Evolutionary conservation across 345 rosid genomes (phyloP).

Genomic region (Draba incana): DNA sequence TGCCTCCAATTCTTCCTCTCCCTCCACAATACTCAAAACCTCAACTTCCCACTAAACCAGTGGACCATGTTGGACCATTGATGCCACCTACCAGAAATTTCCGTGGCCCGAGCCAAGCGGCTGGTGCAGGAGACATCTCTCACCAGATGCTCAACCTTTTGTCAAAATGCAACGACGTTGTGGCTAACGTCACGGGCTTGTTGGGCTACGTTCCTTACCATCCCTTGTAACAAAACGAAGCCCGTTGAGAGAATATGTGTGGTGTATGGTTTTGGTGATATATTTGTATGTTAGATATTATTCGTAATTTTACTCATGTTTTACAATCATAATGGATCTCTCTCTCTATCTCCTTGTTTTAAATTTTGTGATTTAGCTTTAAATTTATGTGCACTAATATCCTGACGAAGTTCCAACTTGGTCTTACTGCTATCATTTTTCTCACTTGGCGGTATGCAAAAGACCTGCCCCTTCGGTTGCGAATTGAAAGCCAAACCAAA

Average conservation of each 20-base stretch:
- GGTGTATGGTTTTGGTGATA: slow-evolving; percentile 33
- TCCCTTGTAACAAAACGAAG: slow-evolving; percentile 61
- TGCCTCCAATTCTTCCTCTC: slow-evolving; percentile 58
- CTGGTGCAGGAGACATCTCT: slow-evolving; percentile 62
- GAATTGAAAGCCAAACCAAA: too few species aligned
- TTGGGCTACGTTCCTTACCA: slow-evolving; percentile 95
- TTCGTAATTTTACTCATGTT: slow-evolving; percentile 19
- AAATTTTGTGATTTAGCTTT: background rate
- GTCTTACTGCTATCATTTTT: background rate
- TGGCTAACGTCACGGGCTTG: slow-evolving; percentile 64
- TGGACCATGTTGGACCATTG: slow-evolving; percentile 45
- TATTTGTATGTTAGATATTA: slow-evolving; percentile 28
- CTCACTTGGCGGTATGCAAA: background rate
- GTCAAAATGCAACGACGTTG: slow-evolving; percentile 96
- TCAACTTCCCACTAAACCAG: slow-evolving; percentile 16
- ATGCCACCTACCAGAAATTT: slow-evolving; percentile 28
- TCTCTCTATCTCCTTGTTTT: background rate
- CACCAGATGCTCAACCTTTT: slow-evolving; percentile 96
- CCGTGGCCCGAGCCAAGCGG: slow-evolving; percentile 33
- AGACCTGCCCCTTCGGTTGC: too few species aligned
- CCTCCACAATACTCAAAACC: slow-evolving; percentile 57
- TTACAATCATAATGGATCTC: slow-evolving; percentile 15
- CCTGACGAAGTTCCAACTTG: background rate
- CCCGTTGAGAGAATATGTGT: slow-evolving; percentile 33
- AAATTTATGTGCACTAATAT: background rate